These are phyloP conservation scores for Suhomyces pyralidae DNA, from an alignment of 805 yeast species.

Conservation along the genomic window DNA sequence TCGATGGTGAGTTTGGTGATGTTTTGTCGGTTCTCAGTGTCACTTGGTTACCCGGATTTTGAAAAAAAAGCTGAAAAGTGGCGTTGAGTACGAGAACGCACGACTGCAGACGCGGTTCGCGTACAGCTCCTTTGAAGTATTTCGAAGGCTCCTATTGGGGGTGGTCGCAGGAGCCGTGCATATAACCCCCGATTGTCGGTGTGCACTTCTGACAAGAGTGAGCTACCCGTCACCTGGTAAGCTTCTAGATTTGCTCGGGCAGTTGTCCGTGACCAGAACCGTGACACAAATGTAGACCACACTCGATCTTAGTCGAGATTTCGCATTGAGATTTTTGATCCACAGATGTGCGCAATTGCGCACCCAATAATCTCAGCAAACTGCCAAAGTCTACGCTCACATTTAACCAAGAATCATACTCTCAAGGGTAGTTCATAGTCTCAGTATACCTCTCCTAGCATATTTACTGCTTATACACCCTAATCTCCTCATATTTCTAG, in stretches of 20 bases:
- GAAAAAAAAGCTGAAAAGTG: not conserved
- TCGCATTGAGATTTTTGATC: not conserved
- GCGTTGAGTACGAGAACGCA: not conserved
- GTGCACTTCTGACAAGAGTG: not conserved
- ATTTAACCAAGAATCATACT: not conserved
- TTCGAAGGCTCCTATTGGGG: not conserved
- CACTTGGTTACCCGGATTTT: conserved; percentile 6
- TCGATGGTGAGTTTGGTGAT: conserved; percentile 3
- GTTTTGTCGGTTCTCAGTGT: not conserved
- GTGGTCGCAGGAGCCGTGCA: not conserved
- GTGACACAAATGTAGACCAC: not conserved
- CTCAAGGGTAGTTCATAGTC: not conserved
- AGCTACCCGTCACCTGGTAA: not conserved
- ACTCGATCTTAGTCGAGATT: not conserved
- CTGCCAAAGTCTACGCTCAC: not conserved
- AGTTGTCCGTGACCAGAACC: not conserved
- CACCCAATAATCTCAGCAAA: not conserved
- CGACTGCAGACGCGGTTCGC: not conserved
- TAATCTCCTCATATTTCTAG: not conserved
- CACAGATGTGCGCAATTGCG: not conserved
- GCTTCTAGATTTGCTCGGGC: not conserved
- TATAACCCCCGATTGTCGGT: not conserved
- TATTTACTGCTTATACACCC: not conserved
- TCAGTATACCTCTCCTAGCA: not conserved
- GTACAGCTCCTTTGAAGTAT: not conserved